Conservation (phyloP, 495 filamentous ascomycete species). For the Aspergillus egyptiacus region DNA sequence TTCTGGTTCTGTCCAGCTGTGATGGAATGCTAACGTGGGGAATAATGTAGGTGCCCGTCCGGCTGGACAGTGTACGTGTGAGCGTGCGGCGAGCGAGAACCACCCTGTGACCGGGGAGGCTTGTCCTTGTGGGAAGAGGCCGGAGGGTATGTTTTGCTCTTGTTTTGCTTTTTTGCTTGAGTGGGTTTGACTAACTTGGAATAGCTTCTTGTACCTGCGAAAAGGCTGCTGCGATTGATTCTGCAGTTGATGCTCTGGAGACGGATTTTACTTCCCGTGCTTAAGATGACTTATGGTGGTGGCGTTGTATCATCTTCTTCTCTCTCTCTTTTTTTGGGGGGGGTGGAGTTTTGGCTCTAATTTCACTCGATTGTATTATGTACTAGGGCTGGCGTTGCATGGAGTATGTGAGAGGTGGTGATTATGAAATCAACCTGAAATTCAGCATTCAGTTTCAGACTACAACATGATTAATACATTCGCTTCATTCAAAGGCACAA, state of each 20-base stretch:
- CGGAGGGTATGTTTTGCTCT: slow-evolving; percentile 48
- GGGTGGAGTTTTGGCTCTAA: slow-evolving; percentile 10
- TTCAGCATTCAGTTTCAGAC: background rate
- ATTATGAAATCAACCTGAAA: background rate
- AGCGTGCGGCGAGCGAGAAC: slow-evolving; percentile 70
- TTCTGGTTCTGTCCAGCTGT: too few species aligned
- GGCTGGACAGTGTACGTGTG: slow-evolving; percentile 77
- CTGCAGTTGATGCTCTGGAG: slow-evolving; percentile 49
- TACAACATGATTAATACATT: background rate
- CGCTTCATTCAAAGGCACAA: background rate
- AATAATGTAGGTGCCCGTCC: slow-evolving; percentile 53
- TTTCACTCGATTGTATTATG: slow-evolving; percentile 1
- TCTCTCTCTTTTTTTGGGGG: slow-evolving; percentile 3
- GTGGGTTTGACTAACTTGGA: background rate
- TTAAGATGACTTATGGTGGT: slow-evolving; percentile 11
- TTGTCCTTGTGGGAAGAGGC: slow-evolving; percentile 74
- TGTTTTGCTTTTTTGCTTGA: background rate
- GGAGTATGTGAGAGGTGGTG: slow-evolving; percentile 5
- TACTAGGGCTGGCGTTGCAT: slow-evolving; percentile 1
- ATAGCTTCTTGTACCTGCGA: slow-evolving; percentile 79
- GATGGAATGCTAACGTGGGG: slow-evolving; percentile 7
- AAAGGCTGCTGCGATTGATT: slow-evolving; percentile 53
- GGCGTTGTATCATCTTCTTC: background rate
- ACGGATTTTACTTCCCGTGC: slow-evolving; percentile 68
- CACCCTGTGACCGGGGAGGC: slow-evolving; percentile 45